Base-by-base conservation (phyloP, 352 stramenopile genomes). In the Globisporangium nodosum region DNA sequence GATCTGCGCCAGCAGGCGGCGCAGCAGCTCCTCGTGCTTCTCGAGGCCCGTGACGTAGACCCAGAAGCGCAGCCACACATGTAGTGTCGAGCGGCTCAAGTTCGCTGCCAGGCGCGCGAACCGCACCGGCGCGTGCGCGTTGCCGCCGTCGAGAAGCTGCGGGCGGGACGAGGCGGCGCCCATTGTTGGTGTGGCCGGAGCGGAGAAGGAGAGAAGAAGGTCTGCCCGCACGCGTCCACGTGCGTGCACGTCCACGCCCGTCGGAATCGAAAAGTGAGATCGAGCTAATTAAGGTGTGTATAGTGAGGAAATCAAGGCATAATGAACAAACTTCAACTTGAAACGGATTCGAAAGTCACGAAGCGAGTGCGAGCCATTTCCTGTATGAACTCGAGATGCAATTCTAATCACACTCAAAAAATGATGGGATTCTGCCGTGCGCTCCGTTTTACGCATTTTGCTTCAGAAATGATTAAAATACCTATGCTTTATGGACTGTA, bases 31-130 rank as follows among this genome's bases (percentile, higher is more conserved):
- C 47, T 88, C 81, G 54, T 90, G 74, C 45, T 73, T 64, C 58
- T 92, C 73, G 35, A 94, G 65, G 0, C 85, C 82, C 30, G 76
- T 92, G 47, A 81, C 65, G 64, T 86, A 92, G 68, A 94, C 76
- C 79, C 78, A 90, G 49, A 92, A 88, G 45, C 85, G 82, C 63
- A 78, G n/a, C 76, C 71, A 86, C 46, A 82, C 49, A 56, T 80
- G 65, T 45, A 88, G 7, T 21, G 79, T 66, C 47, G 65, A 58
- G 43, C 71, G 60, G 3, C 67, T 46, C 35, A 68, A 70, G 46
- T 70, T 58, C 18, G 31, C 52, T 1, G 71, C 27, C 27, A 69
- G 64, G 12, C 33, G 18, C 3, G 76, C 20, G 39, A 66, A 55
- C 45, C 61, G 24, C 58, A 60, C 18, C 50, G 55, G 46, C 33